Base-by-base conservation (phyloP, 805 yeast species). In the Millerozyma miso region DNA sequence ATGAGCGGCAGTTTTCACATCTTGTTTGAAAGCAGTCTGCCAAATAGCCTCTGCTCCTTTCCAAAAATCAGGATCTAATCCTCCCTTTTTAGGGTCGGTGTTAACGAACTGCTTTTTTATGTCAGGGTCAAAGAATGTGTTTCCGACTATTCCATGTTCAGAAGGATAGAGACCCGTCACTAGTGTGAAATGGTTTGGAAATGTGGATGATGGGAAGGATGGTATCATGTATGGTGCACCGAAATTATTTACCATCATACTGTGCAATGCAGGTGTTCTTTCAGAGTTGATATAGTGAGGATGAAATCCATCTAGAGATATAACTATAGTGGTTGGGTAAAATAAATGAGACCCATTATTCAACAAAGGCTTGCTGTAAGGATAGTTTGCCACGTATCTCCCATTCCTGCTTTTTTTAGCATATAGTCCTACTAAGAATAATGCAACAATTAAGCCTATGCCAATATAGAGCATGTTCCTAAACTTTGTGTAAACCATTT, bases 111-210 rank as follows among this genome's bases (percentile, higher is more conserved):
- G 78, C 43, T 71, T 74, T 2, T 73, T 56, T 19, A 74, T 47
- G 1, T 42, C 51, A 0, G 88, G 81, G 52, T 88, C 96, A 51
- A 57, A 85, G 53, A 88, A 88, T 3, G 82, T 77, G 64, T 88
- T 87, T 1, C 93, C 89, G 2, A 90, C 85, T 20, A 91, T 85
- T 1, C 97, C 97, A 62, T 90, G 96, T 42, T 81, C 78, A 3
- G 81, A 73, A 1, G 97, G 97, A 45, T 81, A 77, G 35, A 86
- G 64, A 0, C 98, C 98, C 0, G 97, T 91, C 1, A 85, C 83
- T 50, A 90, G 59, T 0, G 96, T 81, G 91, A 95, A 91, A 61
- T 89, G 96, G 59, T 91, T 90, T 0, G 96, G 93, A 53, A 88
- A 87, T 0, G 96, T 86, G 18, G 88, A 85, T 0, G 95, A 79